These are phyloP conservation scores for Candida sp. DNA, from an alignment of 1,139 yeast species.

Conservation along the genomic window DNA sequence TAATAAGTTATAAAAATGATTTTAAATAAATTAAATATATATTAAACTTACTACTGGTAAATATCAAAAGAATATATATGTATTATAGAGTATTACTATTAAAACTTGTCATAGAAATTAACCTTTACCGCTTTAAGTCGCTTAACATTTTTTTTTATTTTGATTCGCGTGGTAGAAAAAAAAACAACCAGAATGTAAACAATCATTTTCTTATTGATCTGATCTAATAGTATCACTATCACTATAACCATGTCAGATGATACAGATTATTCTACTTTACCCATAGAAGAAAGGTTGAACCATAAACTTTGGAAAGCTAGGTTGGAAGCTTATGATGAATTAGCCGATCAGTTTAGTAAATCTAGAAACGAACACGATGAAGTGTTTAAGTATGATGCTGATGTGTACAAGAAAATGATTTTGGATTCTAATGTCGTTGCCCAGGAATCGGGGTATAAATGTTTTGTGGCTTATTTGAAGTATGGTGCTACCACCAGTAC, in stretches of 20 bases:
- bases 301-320: slow-evolving; percentile 95
- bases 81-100: no score
- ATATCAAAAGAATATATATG: no score
- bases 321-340: slow-evolving; percentile 72
- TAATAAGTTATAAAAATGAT: no score
- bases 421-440: slow-evolving; percentile 89
- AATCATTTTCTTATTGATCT: not conserved
- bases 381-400: slow-evolving; percentile 48
- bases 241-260: slow-evolving; percentile 28
- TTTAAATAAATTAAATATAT: no score
- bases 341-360: slow-evolving; percentile 48
- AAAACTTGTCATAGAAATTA: no score
- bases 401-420: slow-evolving; percentile 51
- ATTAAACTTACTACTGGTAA: no score
- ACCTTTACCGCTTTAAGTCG: no score
- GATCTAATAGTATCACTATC: not conserved
- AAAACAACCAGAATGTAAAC: not conserved
- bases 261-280: slow-evolving; percentile 59
- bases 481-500: slow-evolving; percentile 48
- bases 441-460: slow-evolving; percentile 73
- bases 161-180: no score
- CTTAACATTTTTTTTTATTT: no score
- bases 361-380: slow-evolving; percentile 56
- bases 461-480: slow-evolving; percentile 55
- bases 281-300: slow-evolving; percentile 61